These are phyloP conservation scores for Poteriospumella lacustris DNA, from an alignment of 108 stramenopile genomes.

Conservation along the genomic window DNA sequence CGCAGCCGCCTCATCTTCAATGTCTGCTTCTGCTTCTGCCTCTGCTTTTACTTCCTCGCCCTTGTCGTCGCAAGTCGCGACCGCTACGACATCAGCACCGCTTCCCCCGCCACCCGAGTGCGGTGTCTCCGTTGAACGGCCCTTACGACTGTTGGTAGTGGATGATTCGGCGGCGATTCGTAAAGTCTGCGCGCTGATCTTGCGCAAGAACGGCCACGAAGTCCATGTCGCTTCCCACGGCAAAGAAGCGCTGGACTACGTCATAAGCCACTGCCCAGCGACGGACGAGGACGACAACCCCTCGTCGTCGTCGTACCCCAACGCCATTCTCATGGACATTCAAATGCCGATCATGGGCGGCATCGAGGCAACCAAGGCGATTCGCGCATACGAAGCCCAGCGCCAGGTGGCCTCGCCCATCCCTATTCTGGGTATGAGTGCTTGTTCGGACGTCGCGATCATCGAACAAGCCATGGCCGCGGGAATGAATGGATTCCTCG, in stretches of 20 bases:
- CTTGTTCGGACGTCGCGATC: neutral
- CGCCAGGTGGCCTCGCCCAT: neutral
- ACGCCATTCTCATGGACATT: neutral
- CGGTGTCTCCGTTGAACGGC: too few species aligned
- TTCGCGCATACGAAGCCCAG: neutral
- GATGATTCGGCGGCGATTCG: conserved; percentile 12
- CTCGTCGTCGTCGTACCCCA: neutral
- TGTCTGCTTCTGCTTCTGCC: too few species aligned
- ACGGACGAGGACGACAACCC: neutral
- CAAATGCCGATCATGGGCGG: neutral
- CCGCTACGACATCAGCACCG: too few species aligned
- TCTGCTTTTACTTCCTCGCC: too few species aligned
- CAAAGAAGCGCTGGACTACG: neutral
- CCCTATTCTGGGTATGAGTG: neutral
- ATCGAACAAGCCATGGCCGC: neutral
- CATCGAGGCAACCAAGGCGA: neutral
- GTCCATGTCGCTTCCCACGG: neutral
- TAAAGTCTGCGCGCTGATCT: neutral
- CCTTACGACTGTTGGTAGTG: conserved; percentile 20
- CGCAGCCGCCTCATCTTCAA: too few species aligned
- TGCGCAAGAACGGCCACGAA: neutral
- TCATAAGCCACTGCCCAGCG: neutral
- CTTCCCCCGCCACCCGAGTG: too few species aligned
- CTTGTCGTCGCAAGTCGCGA: too few species aligned
- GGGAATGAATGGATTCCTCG: neutral